Evolutionary conservation across 1,139 yeast species (phyloP), one percentile per base, ranked within the genome.

Genomic region (Sugiyamaella pinicola): DNA sequence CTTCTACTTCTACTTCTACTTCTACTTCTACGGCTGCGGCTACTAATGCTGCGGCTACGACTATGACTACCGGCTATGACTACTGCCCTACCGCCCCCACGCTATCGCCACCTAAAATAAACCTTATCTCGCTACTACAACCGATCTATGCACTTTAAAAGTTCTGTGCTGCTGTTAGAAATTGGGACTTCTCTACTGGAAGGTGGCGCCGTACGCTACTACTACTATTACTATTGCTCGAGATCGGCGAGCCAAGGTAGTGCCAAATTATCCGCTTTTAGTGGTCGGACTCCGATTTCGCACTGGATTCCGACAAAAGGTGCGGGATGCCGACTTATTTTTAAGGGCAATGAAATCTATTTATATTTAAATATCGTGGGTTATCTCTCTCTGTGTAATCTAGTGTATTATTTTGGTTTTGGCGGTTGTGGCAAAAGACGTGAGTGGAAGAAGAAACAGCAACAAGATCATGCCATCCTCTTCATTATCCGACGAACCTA

Each of bases 281-380:
- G 46, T 10, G 5, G 34, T 42, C 46, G 46, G 46, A 42, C 26
- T 42, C 46, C 46, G 46, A 22, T 29, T 22, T 42, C 46, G 46
- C 46, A 42, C 22, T 26, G 8, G 17, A 15, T 10, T 42, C 46
- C 46, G 46, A 37, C 10, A 18, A 18, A 18, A 19, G 3, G 24
- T 19, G n/a, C 10, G 28, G 28, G 4, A 19, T 26, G 24, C 41
- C 41, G 41, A 19, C 19, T 3, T 19, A 5, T 19, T 17, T 18
- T 22, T n/a, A 18, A 22, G 28, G 28, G 28, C 28, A 24, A 24
- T 24, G 28, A 24, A 24, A n/a, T n/a, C n/a, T n/a, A n/a, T n/a
- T n/a, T n/a, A 24, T 24, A 24, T 24, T 24, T 24, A 24, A 24
- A 24, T 24, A 24, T 24, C 28, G 28, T 24, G 28, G 28, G 28